Base-by-base conservation (phyloP, 345 rosid genomes). In the Moringa oleifera region DNA sequence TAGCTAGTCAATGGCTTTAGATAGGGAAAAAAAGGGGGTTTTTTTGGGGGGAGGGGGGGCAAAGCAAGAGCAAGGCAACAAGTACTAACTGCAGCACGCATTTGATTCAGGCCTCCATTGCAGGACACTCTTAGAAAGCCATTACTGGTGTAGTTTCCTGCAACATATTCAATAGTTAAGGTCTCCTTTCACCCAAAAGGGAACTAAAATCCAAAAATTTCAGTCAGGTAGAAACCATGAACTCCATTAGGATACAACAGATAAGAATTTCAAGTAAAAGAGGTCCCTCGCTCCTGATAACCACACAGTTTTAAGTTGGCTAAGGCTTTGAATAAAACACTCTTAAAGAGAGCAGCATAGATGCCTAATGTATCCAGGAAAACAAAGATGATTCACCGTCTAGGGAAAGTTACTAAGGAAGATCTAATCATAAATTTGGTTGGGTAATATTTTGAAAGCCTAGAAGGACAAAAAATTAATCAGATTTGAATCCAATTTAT, bases 91-190 rank as follows among this genome's bases (percentile, higher is more conserved):
- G 90, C 94, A 46, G 95, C 85, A 73, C 97, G 92, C 98, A 93
- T 93, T 85, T 93, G 97, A 82, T 93, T 93, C 73, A 93, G 66
- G 55, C 97, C 97, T 24, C 92, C 97, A 73, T 93, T 86, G 78
- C 96, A 93, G 4, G 97, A 93, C 54, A 93, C 96, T 63, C 66
- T 75, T 46, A 93, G 83, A 72, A 80, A 89, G 53, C 97, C 98
- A 57, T 87, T 85, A 76, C 94, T 87, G 45, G 76, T 81, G 69
- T 87, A 89, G 53, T 86, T 84, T 71, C 97, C 97, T 93, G 82
- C 62, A 69, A 68, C 33, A 46, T 58, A 18, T 45, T 23, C 19
- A 57, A 18, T 55, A 16, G 62, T 25, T 33, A 62, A 16, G 25
- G 37, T 50, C 68, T 51, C 51, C 61, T 25, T 19, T 7, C 33